Evolutionary conservation across 1,139 yeast genomes (phyloP).

Genomic region (Zygosaccharomyces sapae): DNA sequence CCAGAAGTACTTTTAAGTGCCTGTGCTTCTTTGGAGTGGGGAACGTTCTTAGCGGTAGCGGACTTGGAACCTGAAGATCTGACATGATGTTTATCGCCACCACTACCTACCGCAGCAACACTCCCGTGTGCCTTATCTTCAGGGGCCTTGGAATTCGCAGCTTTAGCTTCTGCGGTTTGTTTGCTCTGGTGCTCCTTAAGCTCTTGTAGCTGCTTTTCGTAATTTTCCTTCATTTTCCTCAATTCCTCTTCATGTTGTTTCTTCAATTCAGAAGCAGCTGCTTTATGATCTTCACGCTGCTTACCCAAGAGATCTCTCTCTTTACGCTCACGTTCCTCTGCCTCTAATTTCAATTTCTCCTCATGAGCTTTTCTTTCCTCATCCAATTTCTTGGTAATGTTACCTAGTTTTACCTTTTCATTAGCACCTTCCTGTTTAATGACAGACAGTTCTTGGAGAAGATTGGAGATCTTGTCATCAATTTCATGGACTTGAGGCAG

Average conservation of each 20-base stretch:
- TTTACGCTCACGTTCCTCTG: constrained; percentile 27
- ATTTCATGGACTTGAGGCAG: constrained; percentile 26
- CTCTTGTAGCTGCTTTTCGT: constrained; percentile 14
- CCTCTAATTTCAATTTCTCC: constrained; percentile 25
- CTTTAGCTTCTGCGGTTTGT: constrained; percentile 10
- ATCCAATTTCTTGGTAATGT: constrained; percentile 30
- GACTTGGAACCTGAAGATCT: background rate
- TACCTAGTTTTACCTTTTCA: constrained; percentile 28
- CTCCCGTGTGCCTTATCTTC: background rate
- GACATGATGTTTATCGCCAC: background rate
- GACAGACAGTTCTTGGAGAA: constrained; percentile 23
- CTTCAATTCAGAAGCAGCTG: constrained; percentile 20
- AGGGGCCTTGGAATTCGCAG: constrained; percentile 4
- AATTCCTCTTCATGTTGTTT: constrained; percentile 27
- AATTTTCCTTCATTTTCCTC: constrained; percentile 20
- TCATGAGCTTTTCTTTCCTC: constrained; percentile 29
- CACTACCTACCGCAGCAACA: too few species aligned
- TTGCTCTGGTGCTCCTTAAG: constrained; percentile 15
- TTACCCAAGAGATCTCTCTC: constrained; percentile 26
- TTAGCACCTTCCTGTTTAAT: constrained; percentile 32
- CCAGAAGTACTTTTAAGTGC: background rate
- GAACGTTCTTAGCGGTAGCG: too few species aligned
- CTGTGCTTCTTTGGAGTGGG: background rate
- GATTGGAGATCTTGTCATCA: constrained; percentile 22
- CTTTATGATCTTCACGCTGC: constrained; percentile 27